Percentiles rank a stretch among this genome's conserved stretches.
These are phyloP conservation scores for Talaromyces pinophilus DNA, from an alignment of 2,329 filamentous ascomycete species.

Conservation along the genomic window DNA sequence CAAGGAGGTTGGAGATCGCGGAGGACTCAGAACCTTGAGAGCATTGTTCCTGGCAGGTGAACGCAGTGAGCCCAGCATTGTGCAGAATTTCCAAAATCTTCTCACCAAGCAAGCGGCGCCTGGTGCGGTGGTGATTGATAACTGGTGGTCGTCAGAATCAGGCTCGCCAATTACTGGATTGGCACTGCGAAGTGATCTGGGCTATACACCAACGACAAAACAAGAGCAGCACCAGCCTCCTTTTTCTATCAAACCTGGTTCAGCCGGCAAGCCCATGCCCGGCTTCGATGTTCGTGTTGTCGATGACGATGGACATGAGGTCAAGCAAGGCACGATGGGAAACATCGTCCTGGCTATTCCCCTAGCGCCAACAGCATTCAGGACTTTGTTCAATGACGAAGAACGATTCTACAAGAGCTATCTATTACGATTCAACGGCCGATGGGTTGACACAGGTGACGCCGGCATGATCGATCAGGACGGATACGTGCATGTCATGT, in stretches of 20 bases:
- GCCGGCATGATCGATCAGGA: slow-evolving; percentile 81
- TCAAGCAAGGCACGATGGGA: slow-evolving; percentile 74
- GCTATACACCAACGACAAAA: slow-evolving; percentile 41
- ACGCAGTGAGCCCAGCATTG: slow-evolving; percentile 81
- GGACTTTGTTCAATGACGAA: slow-evolving; percentile 82
- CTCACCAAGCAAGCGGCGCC: slow-evolving; percentile 65
- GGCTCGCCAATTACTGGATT: slow-evolving; percentile 69
- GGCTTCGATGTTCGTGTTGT: slow-evolving; percentile 87
- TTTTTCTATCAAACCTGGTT: slow-evolving; percentile 73
- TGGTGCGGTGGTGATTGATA: slow-evolving; percentile 66
- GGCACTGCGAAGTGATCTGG: slow-evolving; percentile 64
- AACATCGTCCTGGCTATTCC: slow-evolving; percentile 87
- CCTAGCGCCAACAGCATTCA: slow-evolving; percentile 81
- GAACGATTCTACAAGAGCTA: slow-evolving; percentile 85
- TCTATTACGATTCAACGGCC: slow-evolving; percentile 74
- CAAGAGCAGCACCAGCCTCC: slow-evolving; percentile 39
- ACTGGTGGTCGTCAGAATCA: slow-evolving; percentile 74
- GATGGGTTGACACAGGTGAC: slow-evolving; percentile 90
- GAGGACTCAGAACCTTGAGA: slow-evolving; percentile 70
- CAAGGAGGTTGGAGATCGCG: slow-evolving; percentile 62
- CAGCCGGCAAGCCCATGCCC: slow-evolving; percentile 86
- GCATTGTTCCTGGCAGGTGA: slow-evolving; percentile 87
- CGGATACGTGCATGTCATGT: slow-evolving; percentile 65
- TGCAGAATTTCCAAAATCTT: slow-evolving; percentile 76
- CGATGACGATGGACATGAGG: slow-evolving; percentile 73